phyloP scores from a whole-genome alignment of 306 rosid species.

The Vachellia pachyceras region DNA sequence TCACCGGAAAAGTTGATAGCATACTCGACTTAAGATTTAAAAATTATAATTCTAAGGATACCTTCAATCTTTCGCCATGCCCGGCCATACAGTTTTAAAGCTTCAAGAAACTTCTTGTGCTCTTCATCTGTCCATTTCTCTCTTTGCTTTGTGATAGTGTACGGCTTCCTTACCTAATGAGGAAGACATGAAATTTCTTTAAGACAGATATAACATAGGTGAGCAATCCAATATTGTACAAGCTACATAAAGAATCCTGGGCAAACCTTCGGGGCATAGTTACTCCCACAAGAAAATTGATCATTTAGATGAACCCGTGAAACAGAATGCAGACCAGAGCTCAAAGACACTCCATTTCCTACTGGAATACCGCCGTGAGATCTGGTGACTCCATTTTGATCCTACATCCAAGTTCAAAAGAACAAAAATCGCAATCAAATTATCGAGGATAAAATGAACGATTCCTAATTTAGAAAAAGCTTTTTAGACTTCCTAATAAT shows the following conservation, averaged over 20 bases:
- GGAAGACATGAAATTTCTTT: constrained; percentile 23
- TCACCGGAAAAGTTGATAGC: not conserved
- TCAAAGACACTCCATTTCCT: constrained; percentile 44
- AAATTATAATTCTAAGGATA: constrained; percentile 26
- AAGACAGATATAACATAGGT: constrained; percentile 12
- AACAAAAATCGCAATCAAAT: constrained; percentile 13
- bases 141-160: constrained; percentile 84
- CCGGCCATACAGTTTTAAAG: constrained; percentile 77
- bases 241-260: constrained; percentile 11
- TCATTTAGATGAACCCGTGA: constrained; percentile 51
- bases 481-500: constrained; percentile 18
- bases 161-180: constrained; percentile 75
- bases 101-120: constrained; percentile 82
- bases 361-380: constrained; percentile 38
- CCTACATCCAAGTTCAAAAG: constrained; percentile 52
- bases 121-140: constrained; percentile 94
- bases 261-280: constrained; percentile 68
- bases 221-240: constrained; percentile 15
- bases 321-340: constrained; percentile 42
- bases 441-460: constrained; percentile 4
- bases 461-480: constrained; percentile 5
- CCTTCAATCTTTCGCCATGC: constrained; percentile 92
- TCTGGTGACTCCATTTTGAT: constrained; percentile 43
- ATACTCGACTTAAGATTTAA: not conserved
- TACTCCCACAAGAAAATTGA: constrained; percentile 61